Evolutionary conservation across 2,329 filamentous ascomycete genomes (phyloP).

Genomic region (Exophiala lecanii-corni): DNA sequence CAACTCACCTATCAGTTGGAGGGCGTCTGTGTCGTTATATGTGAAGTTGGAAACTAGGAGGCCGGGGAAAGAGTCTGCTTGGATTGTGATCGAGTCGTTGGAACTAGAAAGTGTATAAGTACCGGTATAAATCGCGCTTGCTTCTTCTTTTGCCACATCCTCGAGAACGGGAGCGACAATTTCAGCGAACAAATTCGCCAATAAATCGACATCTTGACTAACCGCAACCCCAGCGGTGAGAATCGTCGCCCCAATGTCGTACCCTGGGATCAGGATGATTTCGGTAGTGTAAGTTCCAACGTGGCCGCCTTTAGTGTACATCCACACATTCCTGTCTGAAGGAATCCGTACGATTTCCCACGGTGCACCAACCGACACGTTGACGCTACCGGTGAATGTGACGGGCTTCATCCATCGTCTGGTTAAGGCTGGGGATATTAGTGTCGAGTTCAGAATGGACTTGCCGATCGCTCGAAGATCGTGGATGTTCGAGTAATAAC

Average conservation of each 20-base stretch:
- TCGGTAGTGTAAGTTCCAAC: neutral
- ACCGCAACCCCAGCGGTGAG: neutral
- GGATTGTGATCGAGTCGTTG: neutral
- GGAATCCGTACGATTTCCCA: conserved; percentile 37
- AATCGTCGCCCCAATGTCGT: neutral
- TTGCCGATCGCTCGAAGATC: conserved; percentile 41
- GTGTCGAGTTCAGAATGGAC: conserved; percentile 38
- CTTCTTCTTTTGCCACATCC: neutral
- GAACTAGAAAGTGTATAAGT: neutral
- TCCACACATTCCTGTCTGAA: conserved; percentile 2
- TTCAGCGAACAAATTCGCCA: neutral
- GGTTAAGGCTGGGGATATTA: conserved; percentile 34
- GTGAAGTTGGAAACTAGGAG: neutral
- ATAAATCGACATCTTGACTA: neutral
- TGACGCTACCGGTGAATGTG: conserved; percentile 27
- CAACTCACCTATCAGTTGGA: neutral
- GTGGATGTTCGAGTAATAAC: conserved; percentile 41
- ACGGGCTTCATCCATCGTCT: conserved; percentile 45
- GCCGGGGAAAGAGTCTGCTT: neutral
- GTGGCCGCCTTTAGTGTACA: neutral
- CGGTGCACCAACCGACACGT: conserved; percentile 38
- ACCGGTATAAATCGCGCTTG: neutral
- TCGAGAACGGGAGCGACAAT: neutral
- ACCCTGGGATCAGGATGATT: neutral
- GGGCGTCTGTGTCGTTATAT: neutral